Evolutionary conservation across 108 stramenopile species (phyloP), one percentile per base, ranked within the genome.

Genomic region (Aurantiochytrium sp.): DNA sequence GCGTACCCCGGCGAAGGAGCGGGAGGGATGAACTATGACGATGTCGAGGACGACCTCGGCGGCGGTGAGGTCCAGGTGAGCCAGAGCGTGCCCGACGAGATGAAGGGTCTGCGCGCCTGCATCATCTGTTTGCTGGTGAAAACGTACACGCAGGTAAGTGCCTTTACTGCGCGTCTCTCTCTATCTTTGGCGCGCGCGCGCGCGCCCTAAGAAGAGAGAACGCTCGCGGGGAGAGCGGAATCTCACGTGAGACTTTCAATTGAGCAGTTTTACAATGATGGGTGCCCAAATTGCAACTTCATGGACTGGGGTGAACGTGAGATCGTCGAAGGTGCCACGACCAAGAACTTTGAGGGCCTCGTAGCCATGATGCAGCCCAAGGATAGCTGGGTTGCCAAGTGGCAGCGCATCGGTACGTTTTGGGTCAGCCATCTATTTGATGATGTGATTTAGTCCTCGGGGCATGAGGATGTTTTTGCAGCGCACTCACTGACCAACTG

Each of bases 101-200:
- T 89, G 72, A 89, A 89, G 73, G 45, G 60, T 19, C 89, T 89
- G 23, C 72, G 89, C 19, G 89, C 89, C 16, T 89, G 89, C 73
- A 55, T 89, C 29, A 44, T 51, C 28, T 89, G 89, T 47, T 5
- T 72, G 19, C 73, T 89, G n/a, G 45, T 89, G n/a, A 89, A 89
- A 43, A 89, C 89, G 29, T 44, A 28, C 21, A 25, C 29, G 47
- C 89, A 89, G 89, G 89, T 89, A 23, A 53, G 76, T 83, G 51
- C 49, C 49, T 6, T 1, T 2, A 14, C 43, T 16, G 76, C 16
- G 76, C 51, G 76, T 35, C 35, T 35, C 35, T 35, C 35, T 35
- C 35, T 35, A 0, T 35, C 35, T 35, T 35, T 35, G n/a, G 12
- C 8, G 76, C n/a, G 76, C 43, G 10, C 44, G 73, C 76, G 76